Evolutionary conservation across 129 eudicot genomes (phyloP).

Genomic region (Lactuca sativa): DNA sequence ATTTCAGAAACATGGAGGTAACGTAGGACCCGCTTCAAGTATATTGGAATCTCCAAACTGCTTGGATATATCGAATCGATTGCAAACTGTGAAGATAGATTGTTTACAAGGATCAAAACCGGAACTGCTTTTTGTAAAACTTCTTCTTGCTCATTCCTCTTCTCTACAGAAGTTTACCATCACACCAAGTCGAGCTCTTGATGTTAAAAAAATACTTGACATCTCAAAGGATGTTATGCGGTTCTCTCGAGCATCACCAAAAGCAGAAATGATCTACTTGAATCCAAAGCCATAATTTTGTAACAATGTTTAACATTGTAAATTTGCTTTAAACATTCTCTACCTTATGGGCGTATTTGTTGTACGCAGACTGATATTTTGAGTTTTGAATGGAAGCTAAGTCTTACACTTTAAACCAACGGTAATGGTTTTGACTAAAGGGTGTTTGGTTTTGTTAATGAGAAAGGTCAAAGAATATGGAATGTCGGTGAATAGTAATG

Average conservation of each 20-base stretch:
- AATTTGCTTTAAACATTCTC: too few species aligned
- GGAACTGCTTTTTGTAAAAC: slow-evolving; percentile 16
- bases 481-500: too few species aligned
- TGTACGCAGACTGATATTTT: too few species aligned
- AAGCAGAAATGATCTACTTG: slow-evolving; percentile 11
- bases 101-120: background rate
- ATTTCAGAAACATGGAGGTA: background rate
- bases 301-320: background rate
- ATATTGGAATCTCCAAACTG: background rate
- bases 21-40: background rate
- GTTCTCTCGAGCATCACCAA: slow-evolving; percentile 16
- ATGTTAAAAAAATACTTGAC: slow-evolving; percentile 1
- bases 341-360: too few species aligned
- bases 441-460: too few species aligned
- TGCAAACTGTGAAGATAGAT: slow-evolving; percentile 4
- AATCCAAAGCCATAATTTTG: background rate
- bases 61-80: background rate
- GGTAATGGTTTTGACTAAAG: too few species aligned
- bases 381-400: too few species aligned
- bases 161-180: slow-evolving; percentile 19
- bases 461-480: too few species aligned
- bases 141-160: slow-evolving; percentile 26
- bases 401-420: too few species aligned
- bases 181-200: background rate
- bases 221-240: slow-evolving; percentile 15